A percentile compares a stretch with the other conserved stretches of the same genome.
Evolutionary conservation across 176 grass and related monocot genomes (phyloP).

Genomic region (Raddia distichophylla): DNA sequence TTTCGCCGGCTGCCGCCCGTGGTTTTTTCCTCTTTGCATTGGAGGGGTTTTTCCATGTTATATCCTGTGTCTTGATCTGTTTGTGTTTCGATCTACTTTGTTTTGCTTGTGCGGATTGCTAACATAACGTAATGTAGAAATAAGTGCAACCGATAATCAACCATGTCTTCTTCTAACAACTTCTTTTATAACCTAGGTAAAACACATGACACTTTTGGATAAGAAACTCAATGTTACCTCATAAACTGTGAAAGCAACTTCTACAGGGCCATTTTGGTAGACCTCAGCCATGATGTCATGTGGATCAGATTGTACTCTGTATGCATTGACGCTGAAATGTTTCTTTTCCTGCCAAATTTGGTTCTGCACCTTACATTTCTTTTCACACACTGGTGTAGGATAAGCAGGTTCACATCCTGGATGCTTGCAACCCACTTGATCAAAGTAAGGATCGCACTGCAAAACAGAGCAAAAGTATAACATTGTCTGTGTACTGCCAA

Average conservation of each 20-base stretch:
- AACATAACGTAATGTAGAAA: background rate
- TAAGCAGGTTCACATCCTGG: slow-evolving; percentile 89
- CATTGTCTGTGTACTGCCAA: slow-evolving; percentile 13
- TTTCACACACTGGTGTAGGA: slow-evolving; percentile 72
- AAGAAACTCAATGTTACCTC: slow-evolving; percentile 52
- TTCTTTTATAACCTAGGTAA: background rate
- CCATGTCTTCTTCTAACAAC: background rate
- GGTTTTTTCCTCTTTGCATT: no score
- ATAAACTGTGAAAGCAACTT: slow-evolving; percentile 91
- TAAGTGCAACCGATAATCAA: background rate
- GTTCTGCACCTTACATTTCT: slow-evolving; percentile 86
- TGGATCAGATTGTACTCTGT: slow-evolving; percentile 68
- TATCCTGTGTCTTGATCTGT: no score
- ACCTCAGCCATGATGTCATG: slow-evolving; percentile 85
- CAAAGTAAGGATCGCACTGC: slow-evolving; percentile 98
- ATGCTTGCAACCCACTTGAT: slow-evolving; percentile 72
- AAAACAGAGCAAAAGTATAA: slow-evolving; percentile 24
- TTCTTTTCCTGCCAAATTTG: slow-evolving; percentile 75
- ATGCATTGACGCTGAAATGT: slow-evolving; percentile 80
- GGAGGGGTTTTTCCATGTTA: no score
- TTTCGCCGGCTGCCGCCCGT: no score
- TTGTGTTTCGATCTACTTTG: no score
- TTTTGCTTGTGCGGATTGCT: no score
- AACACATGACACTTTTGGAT: background rate
- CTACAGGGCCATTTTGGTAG: slow-evolving; percentile 79